A percentile compares a stretch with the other conserved stretches of the same genome.
Conservation (phyloP, 1,284 basidiomycete species). For the Marasmius fiardii region DNA sequence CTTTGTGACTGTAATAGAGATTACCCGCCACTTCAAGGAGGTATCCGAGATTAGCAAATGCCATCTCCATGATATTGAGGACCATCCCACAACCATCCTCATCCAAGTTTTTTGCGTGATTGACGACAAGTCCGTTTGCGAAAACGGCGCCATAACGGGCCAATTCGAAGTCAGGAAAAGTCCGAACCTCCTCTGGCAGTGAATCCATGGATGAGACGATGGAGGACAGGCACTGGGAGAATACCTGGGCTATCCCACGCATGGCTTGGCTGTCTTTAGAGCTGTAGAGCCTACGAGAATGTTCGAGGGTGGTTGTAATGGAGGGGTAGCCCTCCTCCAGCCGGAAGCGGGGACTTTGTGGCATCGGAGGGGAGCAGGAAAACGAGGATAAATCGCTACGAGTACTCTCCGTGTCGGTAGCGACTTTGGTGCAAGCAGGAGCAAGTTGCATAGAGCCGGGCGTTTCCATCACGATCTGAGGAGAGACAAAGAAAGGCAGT, state of each 20-base stretch:
- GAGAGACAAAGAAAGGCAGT: too few relatives aligned
- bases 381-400: background rate
- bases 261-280: background rate
- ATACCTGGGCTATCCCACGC: slow-evolving; percentile 17
- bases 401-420: background rate
- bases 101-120: slow-evolving; percentile 5
- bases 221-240: slow-evolving; percentile 16
- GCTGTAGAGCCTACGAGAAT: background rate
- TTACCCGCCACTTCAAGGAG: background rate
- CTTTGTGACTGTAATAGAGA: background rate
- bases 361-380: background rate
- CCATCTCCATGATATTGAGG: slow-evolving; percentile 15
- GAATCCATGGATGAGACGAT: slow-evolving; percentile 19
- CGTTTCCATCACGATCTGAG: too few relatives aligned
- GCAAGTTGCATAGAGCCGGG: background rate
- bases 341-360: slow-evolving; percentile 3
- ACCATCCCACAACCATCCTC: background rate
- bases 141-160: slow-evolving; percentile 19
- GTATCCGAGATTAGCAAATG: background rate
- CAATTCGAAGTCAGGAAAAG: slow-evolving; percentile 17
- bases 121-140: slow-evolving; percentile 14
- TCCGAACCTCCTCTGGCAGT: slow-evolving; percentile 18
- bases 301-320: slow-evolving; percentile 1
- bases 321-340: slow-evolving; percentile 10
- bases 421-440: background rate